phyloP scores from a whole-genome alignment of 257 asterid genomes.

The Penstemon newberryi region DNA sequence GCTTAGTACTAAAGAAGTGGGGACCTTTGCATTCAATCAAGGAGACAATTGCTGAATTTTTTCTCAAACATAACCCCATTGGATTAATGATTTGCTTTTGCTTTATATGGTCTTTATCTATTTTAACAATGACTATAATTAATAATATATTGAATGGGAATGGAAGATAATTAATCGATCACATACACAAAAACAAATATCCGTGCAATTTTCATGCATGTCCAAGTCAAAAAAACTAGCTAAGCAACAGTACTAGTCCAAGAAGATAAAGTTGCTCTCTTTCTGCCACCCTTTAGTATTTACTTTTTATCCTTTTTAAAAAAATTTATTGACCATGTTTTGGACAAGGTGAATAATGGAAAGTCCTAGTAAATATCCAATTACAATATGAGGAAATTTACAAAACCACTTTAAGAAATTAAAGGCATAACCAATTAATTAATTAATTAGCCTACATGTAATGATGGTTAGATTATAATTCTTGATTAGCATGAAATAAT shows the following conservation, averaged over 20 bases:
- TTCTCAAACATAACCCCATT: slow-evolving; percentile 33
- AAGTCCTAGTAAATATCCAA: no score
- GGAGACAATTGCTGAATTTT: slow-evolving; percentile 44
- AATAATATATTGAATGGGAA: slow-evolving; percentile 30
- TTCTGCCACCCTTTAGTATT: slow-evolving; percentile 28
- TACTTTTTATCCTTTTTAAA: slow-evolving; percentile 22
- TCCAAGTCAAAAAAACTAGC: slow-evolving; percentile 33
- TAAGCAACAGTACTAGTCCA: slow-evolving; percentile 28
- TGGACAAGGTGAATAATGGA: not conserved
- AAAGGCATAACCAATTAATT: no score
- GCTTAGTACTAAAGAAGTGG: slow-evolving; percentile 34
- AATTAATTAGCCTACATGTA: no score
- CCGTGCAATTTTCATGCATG: slow-evolving; percentile 37
- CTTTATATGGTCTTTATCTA: slow-evolving; percentile 24
- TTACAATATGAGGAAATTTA: no score
- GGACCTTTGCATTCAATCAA: slow-evolving; percentile 54
- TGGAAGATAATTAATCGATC: slow-evolving; percentile 1
- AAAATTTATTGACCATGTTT: slow-evolving; percentile 19
- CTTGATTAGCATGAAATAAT: no score
- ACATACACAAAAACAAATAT: slow-evolving; percentile 5
- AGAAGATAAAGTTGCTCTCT: slow-evolving; percentile 24
- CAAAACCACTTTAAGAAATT: no score
- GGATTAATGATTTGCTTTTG: slow-evolving; percentile 25
- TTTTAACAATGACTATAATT: not conserved
- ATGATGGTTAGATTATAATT: no score